Evolutionary conservation across 1,284 basidiomycete genomes (phyloP).

Genomic region (Pseudozyma sp.): DNA sequence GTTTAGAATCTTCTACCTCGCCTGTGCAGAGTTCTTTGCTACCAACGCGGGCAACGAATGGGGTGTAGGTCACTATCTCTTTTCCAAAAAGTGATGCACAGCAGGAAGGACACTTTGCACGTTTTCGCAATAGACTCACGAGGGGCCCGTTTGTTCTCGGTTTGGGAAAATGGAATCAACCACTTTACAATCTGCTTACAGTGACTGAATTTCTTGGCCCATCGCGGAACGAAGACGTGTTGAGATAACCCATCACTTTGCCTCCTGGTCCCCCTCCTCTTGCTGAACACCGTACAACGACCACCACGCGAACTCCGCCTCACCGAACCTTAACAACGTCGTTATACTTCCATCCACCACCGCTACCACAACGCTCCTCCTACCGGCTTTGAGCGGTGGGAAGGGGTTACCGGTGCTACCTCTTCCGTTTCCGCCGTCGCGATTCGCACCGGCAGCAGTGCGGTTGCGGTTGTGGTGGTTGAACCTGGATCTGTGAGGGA

Average conservation of each 20-base stretch:
- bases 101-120: not conserved
- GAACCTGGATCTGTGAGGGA: too few species aligned
- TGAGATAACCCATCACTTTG: not conserved
- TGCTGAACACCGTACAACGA: conserved; percentile 20
- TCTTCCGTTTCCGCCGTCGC: conserved; percentile 2
- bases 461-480: not conserved
- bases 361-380: conserved; percentile 85
- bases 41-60: conserved; percentile 77
- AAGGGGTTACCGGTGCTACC: conserved; percentile 62
- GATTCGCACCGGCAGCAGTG: not conserved
- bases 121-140: not conserved
- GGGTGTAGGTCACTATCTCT: conserved; percentile 75
- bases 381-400: conserved; percentile 79
- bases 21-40: conserved; percentile 80
- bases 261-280: not conserved
- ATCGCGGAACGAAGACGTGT: not conserved
- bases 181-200: too few species aligned
- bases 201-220: too few species aligned
- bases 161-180: too few species aligned
- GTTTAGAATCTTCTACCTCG: conserved; percentile 81
- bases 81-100: conserved; percentile 57
- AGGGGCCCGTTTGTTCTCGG: too few species aligned
- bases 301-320: conserved; percentile 85
- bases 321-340: conserved; percentile 87
- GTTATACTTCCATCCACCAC: conserved; percentile 89